Evolutionary conservation across 129 eudicot genomes (phyloP).

Genomic region (Pittosporum tobira): DNA sequence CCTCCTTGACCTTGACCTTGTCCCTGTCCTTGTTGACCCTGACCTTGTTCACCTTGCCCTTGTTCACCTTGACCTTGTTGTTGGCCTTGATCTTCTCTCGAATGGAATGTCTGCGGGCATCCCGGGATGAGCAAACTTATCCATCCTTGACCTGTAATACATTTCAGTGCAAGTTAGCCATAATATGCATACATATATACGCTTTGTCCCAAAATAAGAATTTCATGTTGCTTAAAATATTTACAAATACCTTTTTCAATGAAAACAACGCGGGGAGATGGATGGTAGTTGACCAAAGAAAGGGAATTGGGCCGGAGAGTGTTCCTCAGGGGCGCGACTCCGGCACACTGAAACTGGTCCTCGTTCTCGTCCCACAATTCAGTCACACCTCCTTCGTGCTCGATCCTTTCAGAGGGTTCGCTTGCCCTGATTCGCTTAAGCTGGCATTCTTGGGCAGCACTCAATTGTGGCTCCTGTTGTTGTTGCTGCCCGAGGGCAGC

Average conservation of each 20-base stretch:
- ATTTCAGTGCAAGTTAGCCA: neutral
- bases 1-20: conserved; percentile 16
- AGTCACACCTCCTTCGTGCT: conserved; percentile 56
- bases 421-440: conserved; percentile 32
- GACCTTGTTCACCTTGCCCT: conserved; percentile 9
- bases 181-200: no score
- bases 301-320: conserved; percentile 45
- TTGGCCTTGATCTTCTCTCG: conserved; percentile 14
- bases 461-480: conserved; percentile 27
- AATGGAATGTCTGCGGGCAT: conserved; percentile 62
- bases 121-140: conserved; percentile 56
- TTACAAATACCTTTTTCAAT: conserved; percentile 37
- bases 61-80: no score
- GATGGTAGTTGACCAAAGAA: conserved; percentile 53
- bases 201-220: neutral
- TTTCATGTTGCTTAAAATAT: no score
- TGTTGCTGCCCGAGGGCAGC: conserved; percentile 23
- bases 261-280: conserved; percentile 56
- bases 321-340: conserved; percentile 36
- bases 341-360: conserved; percentile 60
- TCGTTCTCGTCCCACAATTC: conserved; percentile 55
- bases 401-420: conserved; percentile 36
- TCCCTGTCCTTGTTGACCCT: conserved; percentile 1
- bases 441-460: conserved; percentile 44
- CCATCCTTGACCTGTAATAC: conserved; percentile 53